phyloP scores from a whole-genome alignment of 1,284 basidiomycete species.

The Laetiporus sulphureus region DNA sequence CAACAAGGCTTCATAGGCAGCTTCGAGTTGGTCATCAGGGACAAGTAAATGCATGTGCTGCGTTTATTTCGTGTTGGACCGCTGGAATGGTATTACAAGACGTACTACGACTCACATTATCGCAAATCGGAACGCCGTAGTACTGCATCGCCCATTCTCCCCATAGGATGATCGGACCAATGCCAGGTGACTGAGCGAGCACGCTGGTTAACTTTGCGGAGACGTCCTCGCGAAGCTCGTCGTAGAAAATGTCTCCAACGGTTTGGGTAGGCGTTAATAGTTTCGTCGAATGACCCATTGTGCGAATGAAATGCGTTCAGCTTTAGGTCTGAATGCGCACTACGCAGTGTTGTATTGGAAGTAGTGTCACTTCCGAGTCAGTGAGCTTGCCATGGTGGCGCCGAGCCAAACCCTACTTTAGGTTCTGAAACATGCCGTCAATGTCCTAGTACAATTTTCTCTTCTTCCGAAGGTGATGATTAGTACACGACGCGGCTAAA shows the following conservation, averaged over 20 bases:
- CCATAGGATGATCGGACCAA: background rate
- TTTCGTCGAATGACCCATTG: background rate
- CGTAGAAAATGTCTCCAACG: background rate
- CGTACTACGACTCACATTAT: background rate
- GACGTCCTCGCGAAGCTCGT: background rate
- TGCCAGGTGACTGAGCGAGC: background rate
- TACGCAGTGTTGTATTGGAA: no score
- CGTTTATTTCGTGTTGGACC: background rate
- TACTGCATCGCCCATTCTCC: background rate
- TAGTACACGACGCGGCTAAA: no score
- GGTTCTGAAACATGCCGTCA: no score
- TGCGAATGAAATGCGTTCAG: no score
- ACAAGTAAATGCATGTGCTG: background rate
- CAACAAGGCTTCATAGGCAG: background rate
- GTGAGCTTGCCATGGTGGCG: no score
- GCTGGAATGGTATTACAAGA: background rate
- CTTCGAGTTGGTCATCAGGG: background rate
- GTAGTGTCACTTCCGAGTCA: no score
- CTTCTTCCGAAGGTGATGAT: no score
- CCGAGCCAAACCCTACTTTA: no score
- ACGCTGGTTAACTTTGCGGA: background rate
- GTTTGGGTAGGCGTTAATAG: background rate
- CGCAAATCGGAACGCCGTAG: background rate
- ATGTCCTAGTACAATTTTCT: no score
- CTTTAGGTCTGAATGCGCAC: no score